Evolutionary conservation across 176 grass and related monocot species (phyloP).

Genomic region (Oryza glumipatula): DNA sequence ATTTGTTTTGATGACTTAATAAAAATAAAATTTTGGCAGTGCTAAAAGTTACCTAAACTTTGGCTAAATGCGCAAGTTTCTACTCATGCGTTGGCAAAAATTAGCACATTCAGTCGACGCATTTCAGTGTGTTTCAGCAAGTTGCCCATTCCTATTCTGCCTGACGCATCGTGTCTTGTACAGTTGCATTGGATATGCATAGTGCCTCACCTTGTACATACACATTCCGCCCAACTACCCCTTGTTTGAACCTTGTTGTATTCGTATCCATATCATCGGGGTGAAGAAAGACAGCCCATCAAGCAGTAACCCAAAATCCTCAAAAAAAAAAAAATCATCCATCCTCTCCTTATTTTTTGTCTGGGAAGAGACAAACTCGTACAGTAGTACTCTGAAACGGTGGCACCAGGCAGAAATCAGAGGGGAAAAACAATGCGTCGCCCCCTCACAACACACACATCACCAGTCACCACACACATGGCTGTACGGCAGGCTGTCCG

Average conservation of each 20-base stretch:
- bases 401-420: background rate
- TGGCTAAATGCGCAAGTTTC: too few species aligned
- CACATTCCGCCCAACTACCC: background rate
- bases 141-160: background rate
- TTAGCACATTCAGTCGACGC: too few species aligned
- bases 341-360: too few species aligned
- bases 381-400: background rate
- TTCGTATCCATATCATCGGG: background rate
- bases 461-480: slow-evolving; percentile 36
- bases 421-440: background rate
- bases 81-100: too few species aligned
- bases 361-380: background rate
- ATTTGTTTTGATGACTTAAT: too few species aligned
- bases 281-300: background rate
- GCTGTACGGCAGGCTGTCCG: slow-evolving; percentile 29
- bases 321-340: too few species aligned
- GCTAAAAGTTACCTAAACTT: too few species aligned
- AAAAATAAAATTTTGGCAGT: too few species aligned
- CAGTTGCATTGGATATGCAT: background rate
- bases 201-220: background rate
- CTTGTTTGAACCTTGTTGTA: too few species aligned
- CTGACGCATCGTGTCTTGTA: background rate
- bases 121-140: background rate
- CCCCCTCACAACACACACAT: background rate
- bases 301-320: too few species aligned